These are phyloP conservation scores for Globisporangium nodosum DNA, from an alignment of 352 stramenopile genomes.

Conservation along the genomic window DNA sequence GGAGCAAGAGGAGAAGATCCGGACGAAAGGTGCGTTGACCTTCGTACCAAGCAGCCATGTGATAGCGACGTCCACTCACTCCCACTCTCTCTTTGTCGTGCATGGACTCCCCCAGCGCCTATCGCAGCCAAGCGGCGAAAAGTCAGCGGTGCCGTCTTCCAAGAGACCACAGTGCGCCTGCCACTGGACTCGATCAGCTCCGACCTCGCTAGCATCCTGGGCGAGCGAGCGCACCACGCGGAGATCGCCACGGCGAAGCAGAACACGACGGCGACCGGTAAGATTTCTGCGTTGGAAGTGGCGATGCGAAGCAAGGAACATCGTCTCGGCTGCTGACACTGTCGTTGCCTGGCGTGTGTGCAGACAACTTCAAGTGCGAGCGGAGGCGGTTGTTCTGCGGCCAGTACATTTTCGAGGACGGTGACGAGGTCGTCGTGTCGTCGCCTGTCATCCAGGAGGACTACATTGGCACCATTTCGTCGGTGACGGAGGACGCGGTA, in stretches of 20 bases:
- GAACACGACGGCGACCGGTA: conserved; percentile 21
- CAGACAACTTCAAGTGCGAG: conserved; percentile 40
- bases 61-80: neutral
- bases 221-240: conserved; percentile 24
- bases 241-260: conserved; percentile 19
- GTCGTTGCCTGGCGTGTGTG: neutral
- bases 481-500: conserved; percentile 64
- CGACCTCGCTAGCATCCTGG: conserved; percentile 53
- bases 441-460: conserved; percentile 59
- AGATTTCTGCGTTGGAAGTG: neutral
- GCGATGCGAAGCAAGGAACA: too few species aligned
- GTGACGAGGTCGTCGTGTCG: conserved; percentile 68
- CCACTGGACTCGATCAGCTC: conserved; percentile 47
- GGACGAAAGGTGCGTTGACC: conserved; percentile 5
- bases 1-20: conserved; percentile 6
- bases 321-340: conserved; percentile 7
- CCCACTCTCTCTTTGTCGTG: neutral
- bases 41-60: too few species aligned
- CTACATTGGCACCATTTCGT: conserved; percentile 75
- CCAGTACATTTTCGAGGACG: conserved; percentile 76
- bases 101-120: conserved; percentile 6
- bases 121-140: conserved; percentile 44
- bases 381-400: conserved; percentile 54
- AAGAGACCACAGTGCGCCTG: conserved; percentile 40
- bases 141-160: conserved; percentile 20